A percentile compares a stretch with the other conserved stretches of the same genome.
Conservation (phyloP, 192 early-diverging fungal genomes). For the Backusella mclennaniae region DNA sequence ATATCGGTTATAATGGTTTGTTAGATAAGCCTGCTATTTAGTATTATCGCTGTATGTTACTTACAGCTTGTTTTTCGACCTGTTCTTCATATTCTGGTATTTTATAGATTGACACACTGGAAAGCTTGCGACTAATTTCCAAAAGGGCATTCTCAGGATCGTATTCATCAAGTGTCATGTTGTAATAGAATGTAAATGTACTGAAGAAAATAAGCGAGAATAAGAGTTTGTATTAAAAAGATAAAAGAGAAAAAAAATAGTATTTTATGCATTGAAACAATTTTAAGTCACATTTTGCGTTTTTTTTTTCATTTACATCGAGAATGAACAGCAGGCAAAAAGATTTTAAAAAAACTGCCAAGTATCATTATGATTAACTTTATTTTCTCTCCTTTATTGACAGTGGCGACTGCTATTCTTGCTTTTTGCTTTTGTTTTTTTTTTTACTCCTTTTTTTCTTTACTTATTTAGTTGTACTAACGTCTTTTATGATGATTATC, state of each 20-base stretch:
- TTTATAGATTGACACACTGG: slow-evolving; percentile 29
- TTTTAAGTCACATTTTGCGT: not conserved
- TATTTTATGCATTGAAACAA: not conserved
- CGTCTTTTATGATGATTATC: no score
- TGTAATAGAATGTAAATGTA: not conserved
- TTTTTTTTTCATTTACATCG: not conserved
- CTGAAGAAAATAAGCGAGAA: not conserved
- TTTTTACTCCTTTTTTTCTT: not conserved
- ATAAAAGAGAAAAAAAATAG: not conserved
- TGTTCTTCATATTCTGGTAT: slow-evolving; percentile 6
- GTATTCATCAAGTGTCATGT: slow-evolving; percentile 33
- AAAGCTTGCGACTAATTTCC: slow-evolving; percentile 34
- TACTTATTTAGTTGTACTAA: no score
- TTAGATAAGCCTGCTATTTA: not conserved
- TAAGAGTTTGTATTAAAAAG: not conserved
- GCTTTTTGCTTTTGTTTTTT: not conserved
- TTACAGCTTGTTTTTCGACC: slow-evolving; percentile 19
- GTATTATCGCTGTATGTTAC: not conserved
- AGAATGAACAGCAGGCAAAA: not conserved
- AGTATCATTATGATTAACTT: not conserved
- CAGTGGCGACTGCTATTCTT: not conserved
- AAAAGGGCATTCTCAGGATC: slow-evolving; percentile 28
- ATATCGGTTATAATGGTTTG: not conserved
- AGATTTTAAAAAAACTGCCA: not conserved
- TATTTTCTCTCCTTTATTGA: not conserved